Conservation (phyloP, 192 early-diverging fungal species). For the Phlyctochytrium arcticum region DNA sequence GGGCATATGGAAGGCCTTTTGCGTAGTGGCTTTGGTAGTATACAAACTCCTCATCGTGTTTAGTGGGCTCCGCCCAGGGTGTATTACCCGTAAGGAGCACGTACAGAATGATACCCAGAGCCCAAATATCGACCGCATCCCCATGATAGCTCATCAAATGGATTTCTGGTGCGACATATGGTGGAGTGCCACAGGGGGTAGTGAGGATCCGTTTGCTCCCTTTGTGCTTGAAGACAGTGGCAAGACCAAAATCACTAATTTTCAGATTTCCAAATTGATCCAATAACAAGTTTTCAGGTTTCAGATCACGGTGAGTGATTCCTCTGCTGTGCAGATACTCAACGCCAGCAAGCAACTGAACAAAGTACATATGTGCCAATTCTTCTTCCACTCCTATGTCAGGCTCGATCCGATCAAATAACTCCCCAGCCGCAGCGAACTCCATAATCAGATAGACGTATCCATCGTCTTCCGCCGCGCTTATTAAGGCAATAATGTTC, state of each 20-base stretch:
- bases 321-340: slow-evolving; percentile 50
- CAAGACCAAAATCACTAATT: slow-evolving; percentile 69
- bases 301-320: slow-evolving; percentile 68
- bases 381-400: slow-evolving; percentile 68
- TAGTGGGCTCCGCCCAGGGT: slow-evolving; percentile 64
- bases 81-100: slow-evolving; percentile 69
- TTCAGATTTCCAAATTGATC: slow-evolving; percentile 61
- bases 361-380: slow-evolving; percentile 70
- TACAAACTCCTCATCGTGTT: slow-evolving; percentile 55
- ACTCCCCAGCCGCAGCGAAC: slow-evolving; percentile 63
- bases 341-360: slow-evolving; percentile 63
- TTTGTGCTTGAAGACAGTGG: slow-evolving; percentile 59
- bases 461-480: slow-evolving; percentile 45
- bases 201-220: slow-evolving; percentile 48
- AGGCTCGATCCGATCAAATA: slow-evolving; percentile 69
- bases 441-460: slow-evolving; percentile 61
- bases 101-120: slow-evolving; percentile 65
- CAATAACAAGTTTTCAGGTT: slow-evolving; percentile 68
- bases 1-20: slow-evolving; percentile 35
- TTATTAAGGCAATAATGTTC: slow-evolving; percentile 55
- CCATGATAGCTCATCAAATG: slow-evolving; percentile 54
- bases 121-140: slow-evolving; percentile 65
- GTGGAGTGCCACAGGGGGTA: slow-evolving; percentile 71
- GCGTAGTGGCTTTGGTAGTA: slow-evolving; percentile 35
- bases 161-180: slow-evolving; percentile 54